Base-by-base conservation (phyloP, 163 green algal genomes). In the Volvox carteri region DNA sequence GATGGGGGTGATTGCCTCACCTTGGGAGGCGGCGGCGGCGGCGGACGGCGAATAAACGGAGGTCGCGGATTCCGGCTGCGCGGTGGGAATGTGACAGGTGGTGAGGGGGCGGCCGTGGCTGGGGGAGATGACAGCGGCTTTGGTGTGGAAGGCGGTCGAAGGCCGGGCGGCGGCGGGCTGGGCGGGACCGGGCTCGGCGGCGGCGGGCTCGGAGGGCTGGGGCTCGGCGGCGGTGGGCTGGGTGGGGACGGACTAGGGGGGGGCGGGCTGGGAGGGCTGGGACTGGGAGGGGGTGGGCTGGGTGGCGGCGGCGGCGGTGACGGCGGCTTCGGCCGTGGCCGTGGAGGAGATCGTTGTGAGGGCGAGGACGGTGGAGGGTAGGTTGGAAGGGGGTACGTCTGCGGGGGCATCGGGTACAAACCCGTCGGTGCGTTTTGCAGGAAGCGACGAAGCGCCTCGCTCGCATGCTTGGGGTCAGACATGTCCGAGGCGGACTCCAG, bases 381-480 rank as follows among this genome's bases (percentile, higher is more conserved):
- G 8, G 65, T 30, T 37, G 30, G 67, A 30, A 35, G 67, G 7
- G 67, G 6, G 12, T 11, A 4, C 14, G 70, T 18, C 37, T 56
- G 39, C 70, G 70, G 70, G 7, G 76, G 76, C 33, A 33, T 33
- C 4, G 76, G 75, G 50, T 84, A 84, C 7, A 30, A 50, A 5
- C 75, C 74, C 11, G 7, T 41, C 21, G 48, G 44, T 12, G 18
- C 14, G 6, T 73, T 30, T 9, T 37, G 14, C 44, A 84, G 50
- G 76, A 84, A 84, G 52, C 76, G 76, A 19, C 76, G 76, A 21
- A 84, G 33, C 23, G 72, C 52, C 50, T 70, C 76, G 7, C 23
- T 21, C 9, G 76, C 52, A 7, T 72, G 70, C 39, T 58, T 52
- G 70, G 70, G 48, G 30, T 84, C 76, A 9, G 50, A 50, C 33